Conservation (phyloP, 768 basidiomycete genomes). For the Leccinum obscurum region DNA sequence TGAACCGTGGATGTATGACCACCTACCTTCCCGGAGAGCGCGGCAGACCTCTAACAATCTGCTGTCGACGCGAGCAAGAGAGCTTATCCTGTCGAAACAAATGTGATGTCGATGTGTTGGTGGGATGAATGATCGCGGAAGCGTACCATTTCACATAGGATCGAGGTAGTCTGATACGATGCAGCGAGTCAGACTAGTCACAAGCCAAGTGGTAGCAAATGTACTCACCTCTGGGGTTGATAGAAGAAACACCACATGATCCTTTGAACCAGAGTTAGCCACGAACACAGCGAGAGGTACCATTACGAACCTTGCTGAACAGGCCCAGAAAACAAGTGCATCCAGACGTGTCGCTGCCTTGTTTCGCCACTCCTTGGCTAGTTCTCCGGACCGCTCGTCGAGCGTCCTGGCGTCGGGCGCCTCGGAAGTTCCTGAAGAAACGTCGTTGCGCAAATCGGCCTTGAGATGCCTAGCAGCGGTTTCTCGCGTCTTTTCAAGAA, state of each 20-base stretch:
- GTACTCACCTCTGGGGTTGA: constrained; percentile 58
- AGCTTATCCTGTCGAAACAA: constrained; percentile 50
- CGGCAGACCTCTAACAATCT: constrained; percentile 57
- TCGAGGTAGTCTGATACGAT: constrained; percentile 36
- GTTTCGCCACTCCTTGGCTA: constrained; percentile 31
- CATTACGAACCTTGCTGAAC: constrained; percentile 63
- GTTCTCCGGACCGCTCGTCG: constrained; percentile 22
- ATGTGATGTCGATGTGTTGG: neutral
- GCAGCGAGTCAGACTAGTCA: constrained; percentile 4
- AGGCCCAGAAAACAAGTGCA: constrained; percentile 73
- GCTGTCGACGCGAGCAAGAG: constrained; percentile 65
- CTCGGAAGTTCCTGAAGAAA: neutral
- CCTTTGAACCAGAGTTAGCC: constrained; percentile 36
- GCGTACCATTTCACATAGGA: constrained; percentile 63
- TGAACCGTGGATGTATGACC: constrained; percentile 57
- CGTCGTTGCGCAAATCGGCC: neutral
- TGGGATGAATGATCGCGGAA: neutral
- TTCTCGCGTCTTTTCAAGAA: constrained; percentile 34
- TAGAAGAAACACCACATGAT: constrained; percentile 93
- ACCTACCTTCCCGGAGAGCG: constrained; percentile 51
- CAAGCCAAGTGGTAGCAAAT: constrained; percentile 1
- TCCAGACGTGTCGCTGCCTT: constrained; percentile 53
- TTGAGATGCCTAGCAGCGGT: neutral
- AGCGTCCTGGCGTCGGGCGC: neutral
- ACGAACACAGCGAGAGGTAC: neutral